These are phyloP conservation scores for Ceraceosorus guamensis DNA, from an alignment of 1,284 basidiomycete genomes.

Conservation along the genomic window DNA sequence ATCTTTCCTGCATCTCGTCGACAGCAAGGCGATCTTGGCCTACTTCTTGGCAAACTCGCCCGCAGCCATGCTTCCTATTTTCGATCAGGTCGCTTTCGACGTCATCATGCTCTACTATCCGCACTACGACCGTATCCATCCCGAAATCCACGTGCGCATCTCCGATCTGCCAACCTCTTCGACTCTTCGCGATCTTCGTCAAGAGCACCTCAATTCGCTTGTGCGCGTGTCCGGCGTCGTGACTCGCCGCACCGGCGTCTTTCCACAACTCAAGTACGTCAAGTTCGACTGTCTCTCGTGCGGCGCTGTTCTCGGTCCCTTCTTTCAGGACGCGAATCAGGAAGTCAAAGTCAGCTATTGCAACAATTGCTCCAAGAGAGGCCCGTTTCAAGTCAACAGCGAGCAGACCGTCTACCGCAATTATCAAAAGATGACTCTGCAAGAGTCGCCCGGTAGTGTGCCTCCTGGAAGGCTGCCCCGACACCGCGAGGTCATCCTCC, in stretches of 20 bases:
- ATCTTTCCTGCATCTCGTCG: slow-evolving; percentile 82
- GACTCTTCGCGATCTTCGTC: slow-evolving; percentile 85
- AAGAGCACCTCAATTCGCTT: slow-evolving; percentile 85
- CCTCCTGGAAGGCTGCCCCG: slow-evolving; percentile 92
- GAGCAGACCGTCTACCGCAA: slow-evolving; percentile 99
- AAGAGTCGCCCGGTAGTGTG: slow-evolving; percentile 96
- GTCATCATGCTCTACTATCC: slow-evolving; percentile 94
- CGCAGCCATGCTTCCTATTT: slow-evolving; percentile 81
- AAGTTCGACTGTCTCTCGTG: slow-evolving; percentile 88
- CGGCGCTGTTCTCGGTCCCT: slow-evolving; percentile 82
- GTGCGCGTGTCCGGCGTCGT: slow-evolving; percentile 96
- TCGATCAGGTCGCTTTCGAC: slow-evolving; percentile 89
- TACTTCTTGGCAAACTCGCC: slow-evolving; percentile 96
- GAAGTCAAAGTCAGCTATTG: slow-evolving; percentile 83
- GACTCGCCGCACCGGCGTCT: slow-evolving; percentile 88
- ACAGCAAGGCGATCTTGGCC: slow-evolving; percentile 86
- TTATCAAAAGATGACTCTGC: slow-evolving; percentile 97
- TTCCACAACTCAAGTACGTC: slow-evolving; percentile 98
- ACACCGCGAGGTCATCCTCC: slow-evolving; percentile 88
- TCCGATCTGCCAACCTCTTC: slow-evolving; percentile 82
- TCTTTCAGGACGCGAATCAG: slow-evolving; percentile 91
- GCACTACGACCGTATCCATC: slow-evolving; percentile 90
- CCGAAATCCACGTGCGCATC: slow-evolving; percentile 95
- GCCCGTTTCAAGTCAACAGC: slow-evolving; percentile 92
- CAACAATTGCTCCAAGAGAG: slow-evolving; percentile 83